phyloP scores from a whole-genome alignment of 2,329 filamentous ascomycete species.

The Cytospora chrysosperma region DNA sequence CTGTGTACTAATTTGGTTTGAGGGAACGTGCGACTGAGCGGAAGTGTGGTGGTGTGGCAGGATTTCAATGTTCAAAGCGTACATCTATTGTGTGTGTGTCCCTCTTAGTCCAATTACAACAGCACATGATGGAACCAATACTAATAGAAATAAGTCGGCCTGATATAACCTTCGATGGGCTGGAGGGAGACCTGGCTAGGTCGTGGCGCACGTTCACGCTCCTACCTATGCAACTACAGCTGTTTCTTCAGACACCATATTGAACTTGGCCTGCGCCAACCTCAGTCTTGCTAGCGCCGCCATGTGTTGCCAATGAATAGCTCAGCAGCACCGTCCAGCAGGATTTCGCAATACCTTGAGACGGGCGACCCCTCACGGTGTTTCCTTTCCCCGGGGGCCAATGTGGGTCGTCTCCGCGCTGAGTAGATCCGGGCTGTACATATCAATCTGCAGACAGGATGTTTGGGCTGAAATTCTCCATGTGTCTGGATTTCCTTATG shows the following conservation, averaged over 20 bases:
- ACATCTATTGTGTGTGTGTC: too few species aligned
- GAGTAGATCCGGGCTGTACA: background rate
- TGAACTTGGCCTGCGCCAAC: too few species aligned
- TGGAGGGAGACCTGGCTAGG: background rate
- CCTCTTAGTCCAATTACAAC: too few species aligned
- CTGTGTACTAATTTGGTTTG: background rate
- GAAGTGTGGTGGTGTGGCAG: background rate
- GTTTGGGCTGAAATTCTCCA: background rate
- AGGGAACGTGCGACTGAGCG: background rate
- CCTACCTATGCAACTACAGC: too few species aligned
- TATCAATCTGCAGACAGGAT: background rate
- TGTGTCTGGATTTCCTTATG: too few species aligned
- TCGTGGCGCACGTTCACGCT: background rate
- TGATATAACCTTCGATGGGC: background rate
- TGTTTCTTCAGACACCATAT: background rate
- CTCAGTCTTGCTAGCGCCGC: too few species aligned
- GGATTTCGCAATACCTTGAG: background rate
- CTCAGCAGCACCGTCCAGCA: too few species aligned
- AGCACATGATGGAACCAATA: background rate
- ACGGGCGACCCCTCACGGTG: constrained; percentile 10
- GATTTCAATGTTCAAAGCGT: too few species aligned
- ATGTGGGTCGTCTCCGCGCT: background rate
- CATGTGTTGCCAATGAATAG: too few species aligned
- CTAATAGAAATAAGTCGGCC: background rate
- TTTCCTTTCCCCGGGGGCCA: constrained; percentile 18